phyloP scores from a whole-genome alignment of 2,329 filamentous ascomycete species.

The Microsporum audouinii region DNA sequence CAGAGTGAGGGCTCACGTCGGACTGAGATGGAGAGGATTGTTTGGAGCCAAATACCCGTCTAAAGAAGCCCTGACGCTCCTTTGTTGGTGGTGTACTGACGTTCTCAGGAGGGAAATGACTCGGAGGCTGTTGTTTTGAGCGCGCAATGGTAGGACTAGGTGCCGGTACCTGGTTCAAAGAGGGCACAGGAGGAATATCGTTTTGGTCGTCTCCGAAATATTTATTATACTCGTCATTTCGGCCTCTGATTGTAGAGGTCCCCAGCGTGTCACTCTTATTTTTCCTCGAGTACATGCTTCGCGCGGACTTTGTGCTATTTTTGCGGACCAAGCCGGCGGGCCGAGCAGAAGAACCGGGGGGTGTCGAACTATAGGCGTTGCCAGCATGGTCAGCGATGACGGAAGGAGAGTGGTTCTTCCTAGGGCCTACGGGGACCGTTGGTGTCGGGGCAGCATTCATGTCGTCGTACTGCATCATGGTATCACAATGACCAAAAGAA shows the following conservation, averaged over 20 bases:
- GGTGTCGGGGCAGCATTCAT: constrained; percentile 79
- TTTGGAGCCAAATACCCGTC: constrained; percentile 75
- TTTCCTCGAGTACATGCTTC: constrained; percentile 27
- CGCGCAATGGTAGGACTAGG: constrained; percentile 44
- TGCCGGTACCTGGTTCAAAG: constrained; percentile 39
- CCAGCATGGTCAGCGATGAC: constrained; percentile 23
- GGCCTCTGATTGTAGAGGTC: constrained; percentile 24
- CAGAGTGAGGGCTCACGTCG: constrained; percentile 7
- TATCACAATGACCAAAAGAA: constrained; percentile 5
- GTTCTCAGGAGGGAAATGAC: constrained; percentile 27
- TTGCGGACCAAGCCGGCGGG: constrained; percentile 29
- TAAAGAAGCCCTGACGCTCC: constrained; percentile 79
- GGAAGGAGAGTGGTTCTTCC: constrained; percentile 39
- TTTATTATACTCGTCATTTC: constrained; percentile 22
- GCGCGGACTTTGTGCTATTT: constrained; percentile 35
- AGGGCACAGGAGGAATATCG: constrained; percentile 33
- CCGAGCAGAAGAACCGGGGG: constrained; percentile 17
- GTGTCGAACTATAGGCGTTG: not conserved
- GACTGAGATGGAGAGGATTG: constrained; percentile 26
- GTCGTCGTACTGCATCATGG: constrained; percentile 29
- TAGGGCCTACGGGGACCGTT: constrained; percentile 68
- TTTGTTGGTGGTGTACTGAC: constrained; percentile 40
- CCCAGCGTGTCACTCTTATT: constrained; percentile 30
- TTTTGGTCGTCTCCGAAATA: constrained; percentile 20
- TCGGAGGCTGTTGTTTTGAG: constrained; percentile 33